Evolutionary conservation across 305 asterid genomes (phyloP).

Genomic region (Fraxinus baroniana): DNA sequence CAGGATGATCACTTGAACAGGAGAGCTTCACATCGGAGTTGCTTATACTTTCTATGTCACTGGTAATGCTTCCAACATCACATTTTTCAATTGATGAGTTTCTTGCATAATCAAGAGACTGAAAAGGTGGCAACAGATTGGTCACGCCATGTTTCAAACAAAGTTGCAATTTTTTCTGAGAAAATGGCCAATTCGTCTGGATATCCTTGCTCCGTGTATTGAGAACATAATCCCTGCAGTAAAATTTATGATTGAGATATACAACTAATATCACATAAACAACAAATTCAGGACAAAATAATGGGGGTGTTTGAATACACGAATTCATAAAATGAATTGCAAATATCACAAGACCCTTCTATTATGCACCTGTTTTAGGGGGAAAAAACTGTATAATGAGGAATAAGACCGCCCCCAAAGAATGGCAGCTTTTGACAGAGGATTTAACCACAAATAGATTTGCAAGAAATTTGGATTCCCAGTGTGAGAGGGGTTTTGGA

Average conservation of each 20-base stretch:
- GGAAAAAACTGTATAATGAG: background rate
- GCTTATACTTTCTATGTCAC: constrained; percentile 18
- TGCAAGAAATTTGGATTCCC: background rate
- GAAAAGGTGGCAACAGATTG: constrained; percentile 79
- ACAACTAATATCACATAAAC: background rate
- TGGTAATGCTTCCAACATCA: constrained; percentile 9
- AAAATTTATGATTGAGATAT: background rate
- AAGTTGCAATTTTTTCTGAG: constrained; percentile 69
- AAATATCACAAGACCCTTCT: background rate
- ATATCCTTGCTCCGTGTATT: constrained; percentile 60
- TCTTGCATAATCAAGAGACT: constrained; percentile 49
- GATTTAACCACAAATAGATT: constrained; percentile 11
- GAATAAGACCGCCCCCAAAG: constrained; percentile 1
- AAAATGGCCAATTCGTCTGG: constrained; percentile 85
- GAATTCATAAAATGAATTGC: background rate
- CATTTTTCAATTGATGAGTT: constrained; percentile 29
- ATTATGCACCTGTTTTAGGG: background rate
- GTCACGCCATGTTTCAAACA: constrained; percentile 70
- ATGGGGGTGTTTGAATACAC: background rate
- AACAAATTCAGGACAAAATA: background rate
- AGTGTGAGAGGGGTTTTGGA: constrained; percentile 9
- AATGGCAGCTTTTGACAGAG: constrained; percentile 25
- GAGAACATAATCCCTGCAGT: constrained; percentile 82
- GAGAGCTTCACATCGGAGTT: constrained; percentile 36
- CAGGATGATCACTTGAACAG: constrained; percentile 24